These are phyloP conservation scores for Mallotus repandus DNA, from an alignment of 441 rosid species.

Conservation along the genomic window DNA sequence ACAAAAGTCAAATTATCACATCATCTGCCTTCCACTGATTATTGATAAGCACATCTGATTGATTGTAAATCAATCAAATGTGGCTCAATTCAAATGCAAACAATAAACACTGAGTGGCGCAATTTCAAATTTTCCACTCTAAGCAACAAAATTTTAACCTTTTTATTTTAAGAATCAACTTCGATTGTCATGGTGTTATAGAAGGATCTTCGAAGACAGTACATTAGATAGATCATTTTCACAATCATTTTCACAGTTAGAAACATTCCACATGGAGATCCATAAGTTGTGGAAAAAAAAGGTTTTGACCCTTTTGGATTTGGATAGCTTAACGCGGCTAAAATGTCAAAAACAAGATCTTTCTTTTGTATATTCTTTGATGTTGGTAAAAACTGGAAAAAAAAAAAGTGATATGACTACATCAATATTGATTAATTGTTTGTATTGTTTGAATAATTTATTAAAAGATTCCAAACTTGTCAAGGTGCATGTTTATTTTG, in stretches of 20 bases:
- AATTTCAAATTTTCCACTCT: no score
- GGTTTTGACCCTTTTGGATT: not conserved
- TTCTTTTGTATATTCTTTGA: not conserved
- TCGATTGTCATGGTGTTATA: no score
- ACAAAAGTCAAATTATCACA: no score
- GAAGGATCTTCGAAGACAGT: no score
- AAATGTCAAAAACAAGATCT: not conserved
- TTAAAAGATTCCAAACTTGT: conserved; percentile 1
- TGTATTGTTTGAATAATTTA: not conserved
- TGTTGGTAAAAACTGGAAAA: conserved; percentile 2
- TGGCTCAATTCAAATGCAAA: no score
- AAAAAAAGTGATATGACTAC: no score
- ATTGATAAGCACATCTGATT: no score
- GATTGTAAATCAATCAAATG: no score
- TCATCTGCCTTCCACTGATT: no score
- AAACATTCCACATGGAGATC: conserved; percentile 10
- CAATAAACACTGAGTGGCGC: no score
- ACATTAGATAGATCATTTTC: not conserved
- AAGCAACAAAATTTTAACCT: no score
- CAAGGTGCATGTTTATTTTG: not conserved
- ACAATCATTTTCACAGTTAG: not conserved
- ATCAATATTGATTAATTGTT: not conserved
- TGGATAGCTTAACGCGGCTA: not conserved
- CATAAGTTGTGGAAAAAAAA: not conserved
- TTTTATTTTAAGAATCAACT: no score